Evolutionary conservation across 139 green algal genomes (phyloP).

Genomic region (Chlamydomonas eustigma): DNA sequence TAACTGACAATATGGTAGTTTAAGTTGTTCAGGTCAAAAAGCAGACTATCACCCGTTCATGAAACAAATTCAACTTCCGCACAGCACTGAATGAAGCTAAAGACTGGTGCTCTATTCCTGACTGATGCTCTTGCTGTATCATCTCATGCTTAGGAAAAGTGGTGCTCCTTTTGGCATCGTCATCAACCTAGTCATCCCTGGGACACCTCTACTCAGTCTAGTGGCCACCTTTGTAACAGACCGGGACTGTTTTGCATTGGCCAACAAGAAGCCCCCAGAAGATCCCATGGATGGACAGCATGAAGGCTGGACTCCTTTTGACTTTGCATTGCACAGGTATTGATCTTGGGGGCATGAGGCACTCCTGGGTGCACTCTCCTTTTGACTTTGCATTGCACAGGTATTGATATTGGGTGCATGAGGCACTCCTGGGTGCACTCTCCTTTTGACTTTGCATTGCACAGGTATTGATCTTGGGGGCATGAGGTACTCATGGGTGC

Average conservation of each 20-base stretch:
- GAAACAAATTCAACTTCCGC: no score
- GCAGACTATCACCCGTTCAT: no score
- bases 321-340: slow-evolving; percentile 53
- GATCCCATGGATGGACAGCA: slow-evolving; percentile 32
- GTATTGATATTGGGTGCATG: neutral
- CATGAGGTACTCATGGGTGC: no score
- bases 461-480: slow-evolving; percentile 28
- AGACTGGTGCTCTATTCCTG: no score
- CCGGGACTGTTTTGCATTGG: slow-evolving; percentile 21
- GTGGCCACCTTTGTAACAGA: slow-evolving; percentile 57
- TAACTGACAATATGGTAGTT: no score
- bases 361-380: neutral
- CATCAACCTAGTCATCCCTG: slow-evolving; percentile 60
- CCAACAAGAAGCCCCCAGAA: neutral
- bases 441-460: slow-evolving; percentile 57
- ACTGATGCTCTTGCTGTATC: no score
- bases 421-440: slow-evolving; percentile 39
- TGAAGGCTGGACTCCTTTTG: slow-evolving; percentile 56
- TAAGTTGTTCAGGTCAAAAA: no score
- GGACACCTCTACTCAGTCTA: slow-evolving; percentile 46
- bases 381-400: neutral
- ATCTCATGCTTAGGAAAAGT: neutral
- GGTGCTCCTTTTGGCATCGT: slow-evolving; percentile 47
- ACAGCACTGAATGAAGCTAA: no score
- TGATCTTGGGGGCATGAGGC: neutral